Base-by-base conservation (phyloP, 1,284 basidiomycete genomes). In the Leccinum griseonigrum region DNA sequence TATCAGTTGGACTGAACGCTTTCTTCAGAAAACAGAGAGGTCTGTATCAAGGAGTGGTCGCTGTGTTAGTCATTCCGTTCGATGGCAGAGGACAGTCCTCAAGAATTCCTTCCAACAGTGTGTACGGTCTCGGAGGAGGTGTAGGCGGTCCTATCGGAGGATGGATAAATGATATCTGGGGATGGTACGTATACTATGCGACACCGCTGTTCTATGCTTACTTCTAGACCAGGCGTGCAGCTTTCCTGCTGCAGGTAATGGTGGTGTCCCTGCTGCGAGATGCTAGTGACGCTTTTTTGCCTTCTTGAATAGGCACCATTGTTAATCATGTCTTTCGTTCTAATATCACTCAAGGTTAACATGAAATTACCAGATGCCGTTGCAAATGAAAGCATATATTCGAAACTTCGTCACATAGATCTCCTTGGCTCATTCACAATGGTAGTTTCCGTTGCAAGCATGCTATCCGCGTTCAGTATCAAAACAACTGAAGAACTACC, bases 11-110 rank as follows among this genome's bases (percentile, higher is more conserved):
- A 22, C 59, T 31, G 22, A 46, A 9, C 26, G 1, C 38, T 11
- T 54, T 54, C 10, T 58, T 38, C 62, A 94, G 92, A 68, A 90
- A 91, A 70, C 87, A 92, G 64, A 84, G 94, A 65, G 94, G 94
- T 4, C 77, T 96, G 38, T 95, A 94, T 73, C 94, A 96, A 76
- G 94, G 94, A 59, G 22, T 50, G 3, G 3, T 7, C 22, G 3
- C 48, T 43, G n/a, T 5, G 40, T 43, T 18, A 43, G 40, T 43
- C n/a, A 43, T 43, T 43, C 4, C 40, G 10, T 43, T 43, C n/a
- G 40, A 43, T n/a, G n/a, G 4, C 40, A n/a, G 40, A n/a, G 5
- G 40, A 43, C 40, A 5, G 4, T 43, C 40, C 64, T 64, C 5
- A 6, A 36, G 14, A 14, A 6, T 36, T 13, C 29, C 29, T 14